Evolutionary conservation across 495 filamentous ascomycete species (phyloP), one percentile per base, ranked within the genome.

Genomic region (Penicillium roqueforti): DNA sequence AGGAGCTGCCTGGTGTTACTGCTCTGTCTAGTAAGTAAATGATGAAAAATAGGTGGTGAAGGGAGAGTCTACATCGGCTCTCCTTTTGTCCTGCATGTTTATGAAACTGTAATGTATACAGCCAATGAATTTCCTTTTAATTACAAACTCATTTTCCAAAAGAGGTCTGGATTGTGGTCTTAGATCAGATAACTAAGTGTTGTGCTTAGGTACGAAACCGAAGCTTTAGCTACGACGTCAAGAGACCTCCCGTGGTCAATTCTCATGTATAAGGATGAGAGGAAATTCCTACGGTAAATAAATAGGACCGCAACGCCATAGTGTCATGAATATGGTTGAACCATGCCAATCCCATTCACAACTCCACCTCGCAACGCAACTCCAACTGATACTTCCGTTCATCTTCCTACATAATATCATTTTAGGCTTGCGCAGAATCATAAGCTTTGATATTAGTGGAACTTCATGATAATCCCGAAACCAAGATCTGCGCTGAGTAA

Each of bases 1-100:
- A 97, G 81, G 93, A 88, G 41, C 76, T 99, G 59, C 95, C 95
- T 40, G 93, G 95, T 78, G 92, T 99, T 52, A 76, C 82, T 61
- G 92, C 92, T 66, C 84, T 99, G 77, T 96, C 90, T 75, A 91
- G 87, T 88, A 90, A 88, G 87, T 85, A 77, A 72, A 69, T 53
- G 53, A 56, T 52, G 39, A 64, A 29, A 59, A 53, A 44, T 47
- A 40, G 16, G 8, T 4, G 38, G 40, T 28, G 20, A 13, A 6
- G 0, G 29, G 8, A 1, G 32, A 13, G 42, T 29, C 26, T 19
- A 29, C 39, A 22, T 34, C 32, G 19, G 18, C 16, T 31, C n/a
- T 18, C 22, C n/a, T 25, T 29, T 34, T 19, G 14, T 40, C 31
- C 19, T 18, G 32, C 55, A 47, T 58, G 59, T 65, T 67, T 53